phyloP scores from a whole-genome alignment of 352 stramenopile species.

The Phytophthora citrophthora region DNA sequence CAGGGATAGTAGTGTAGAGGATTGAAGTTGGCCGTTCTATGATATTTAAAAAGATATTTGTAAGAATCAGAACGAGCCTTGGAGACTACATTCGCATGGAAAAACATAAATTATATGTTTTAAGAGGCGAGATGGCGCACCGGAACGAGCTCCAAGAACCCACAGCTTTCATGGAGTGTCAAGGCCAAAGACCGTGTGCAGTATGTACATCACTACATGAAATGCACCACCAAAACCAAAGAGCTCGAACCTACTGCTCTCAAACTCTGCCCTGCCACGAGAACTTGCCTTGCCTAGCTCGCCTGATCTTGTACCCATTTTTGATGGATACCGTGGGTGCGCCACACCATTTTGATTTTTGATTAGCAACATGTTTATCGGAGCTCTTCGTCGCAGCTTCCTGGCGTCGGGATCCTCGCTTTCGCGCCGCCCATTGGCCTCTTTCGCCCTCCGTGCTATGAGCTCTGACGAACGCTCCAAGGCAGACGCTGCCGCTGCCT shows the following conservation, averaged over 20 bases:
- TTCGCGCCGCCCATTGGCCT: constrained; percentile 12
- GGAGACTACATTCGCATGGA: neutral
- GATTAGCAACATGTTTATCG: constrained; percentile 24
- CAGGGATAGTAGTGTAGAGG: constrained; percentile 11
- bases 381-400: constrained; percentile 26
- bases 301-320: constrained; percentile 19
- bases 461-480: constrained; percentile 71
- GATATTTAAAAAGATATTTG: neutral
- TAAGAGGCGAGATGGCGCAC: neutral
- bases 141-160: neutral
- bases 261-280: neutral
- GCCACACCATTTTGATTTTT: neutral
- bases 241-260: neutral
- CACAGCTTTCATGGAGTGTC: neutral
- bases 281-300: constrained; percentile 1
- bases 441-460: constrained; percentile 40
- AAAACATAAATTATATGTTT: neutral
- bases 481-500: constrained; percentile 53
- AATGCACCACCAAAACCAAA: neutral
- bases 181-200: too few species aligned
- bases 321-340: constrained; percentile 22
- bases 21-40: constrained; percentile 16
- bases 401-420: constrained; percentile 9
- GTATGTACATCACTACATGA: too few species aligned
- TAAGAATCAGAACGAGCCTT: neutral